Base-by-base conservation (phyloP, 352 stramenopile species). In the Pythium apleroticum region DNA sequence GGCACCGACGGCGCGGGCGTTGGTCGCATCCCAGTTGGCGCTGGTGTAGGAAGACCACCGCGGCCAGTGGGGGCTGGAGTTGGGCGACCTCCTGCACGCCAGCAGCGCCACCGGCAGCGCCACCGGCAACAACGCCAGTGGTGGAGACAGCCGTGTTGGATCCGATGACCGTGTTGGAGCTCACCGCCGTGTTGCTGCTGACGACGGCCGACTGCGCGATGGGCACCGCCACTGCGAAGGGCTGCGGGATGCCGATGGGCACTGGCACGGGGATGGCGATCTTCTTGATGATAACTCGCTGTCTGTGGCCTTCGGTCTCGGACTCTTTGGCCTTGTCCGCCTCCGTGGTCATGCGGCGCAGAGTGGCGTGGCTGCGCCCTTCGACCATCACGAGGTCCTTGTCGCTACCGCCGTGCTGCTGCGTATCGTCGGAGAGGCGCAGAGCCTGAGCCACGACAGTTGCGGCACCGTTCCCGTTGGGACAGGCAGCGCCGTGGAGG, bases 201-300 rank as follows among this genome's bases (percentile, higher is more conserved):
- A 62, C 56, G 39, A 54, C 24, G 12, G 39, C 17, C 24, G 41
- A 17, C 56, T 54, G 37, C 15, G 24, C n/a, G 56, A 62, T 31
- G 24, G 56, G 56, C 24, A 62, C 56, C 2, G 56, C 24, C 15
- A 62, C 41, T 4, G 56, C 39, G 20, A 62, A 45, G 12, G 37
- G 41, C 27, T 62, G 39, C 9, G 56, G 56, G 9, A 62, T 33
- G 15, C 41, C 56, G 24, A 62, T 27, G 25, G 56, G 56, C 9
- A 60, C 20, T 4, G 54, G 54, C 9, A 62, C 20, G 9, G 56
- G 56, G 43, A 62, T 53, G 17, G 56, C 39, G 28, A 62, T 62
- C 39, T 39, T 50, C 56, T 62, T 62, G 56, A 62, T 25, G 53
- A 50, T 17, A 4, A 60, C 37, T 19, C 12, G 35, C 31, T 48